Base-by-base conservation (phyloP, 495 filamentous ascomycete species). In the Penicillium odoratum region DNA sequence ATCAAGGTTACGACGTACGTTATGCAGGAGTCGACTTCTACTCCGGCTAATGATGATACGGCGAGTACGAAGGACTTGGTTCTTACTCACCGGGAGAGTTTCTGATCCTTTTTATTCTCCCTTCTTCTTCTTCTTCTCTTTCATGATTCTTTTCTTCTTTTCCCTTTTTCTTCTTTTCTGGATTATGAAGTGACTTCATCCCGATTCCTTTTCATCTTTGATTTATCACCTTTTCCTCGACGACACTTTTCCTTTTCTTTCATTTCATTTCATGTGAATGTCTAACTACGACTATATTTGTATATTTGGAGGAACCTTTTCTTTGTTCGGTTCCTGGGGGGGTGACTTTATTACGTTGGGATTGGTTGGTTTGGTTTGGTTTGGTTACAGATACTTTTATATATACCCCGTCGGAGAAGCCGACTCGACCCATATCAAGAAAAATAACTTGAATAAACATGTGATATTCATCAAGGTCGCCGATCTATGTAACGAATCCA, bases 1-100 rank as follows among this genome's bases (percentile, higher is more conserved):
- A 74, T 74, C 21, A 75, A 67, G 48, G 71, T 74, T 30, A 74
- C 70, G 31, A 75, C 72, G 0, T 60, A 65, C 18, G 60, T 75
- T 0, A 65, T 62, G 38, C 69, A 69, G 54, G 62, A 73, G 59
- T 64, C 55, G 4, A 58, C 47, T 25, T 51, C 57, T 8, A 58
- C 53, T 18, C 51, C 11, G 26, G 9, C 10, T 36, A 51, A 62
- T 38, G 64, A 72, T 50, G 60, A 65, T 40, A 65, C 53, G 4
- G 66, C 40, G 29, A 75, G 72, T 58, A 60, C 69, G 30, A 62
- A 60, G 21, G 53, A 64, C 25, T 48, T 75, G 57, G 66, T 73
- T n/a, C 53, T 48, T 9, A 62, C 65, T 13, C 13, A n/a, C 8
- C 46, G 28, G 48, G 28, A 51, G 5, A 64, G 56, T 38, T 61